phyloP scores from a whole-genome alignment of 1,139 yeast species.

The Hanseniaspora uvarum region DNA sequence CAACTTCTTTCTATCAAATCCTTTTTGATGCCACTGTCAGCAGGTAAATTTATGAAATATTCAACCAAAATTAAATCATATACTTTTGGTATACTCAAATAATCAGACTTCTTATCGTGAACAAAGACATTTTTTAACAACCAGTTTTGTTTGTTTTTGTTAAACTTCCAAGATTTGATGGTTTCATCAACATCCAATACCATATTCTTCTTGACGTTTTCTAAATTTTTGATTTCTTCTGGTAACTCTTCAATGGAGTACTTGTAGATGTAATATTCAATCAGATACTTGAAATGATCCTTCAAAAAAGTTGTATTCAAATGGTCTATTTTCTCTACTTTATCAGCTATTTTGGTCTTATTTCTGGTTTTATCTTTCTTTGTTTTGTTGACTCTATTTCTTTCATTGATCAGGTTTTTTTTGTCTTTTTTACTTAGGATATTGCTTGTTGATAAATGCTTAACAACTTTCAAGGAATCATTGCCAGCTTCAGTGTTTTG shows the following conservation, averaged over 20 bases:
- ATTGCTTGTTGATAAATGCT: conserved; percentile 40
- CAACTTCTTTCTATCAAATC: conserved; percentile 44
- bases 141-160: conserved; percentile 93
- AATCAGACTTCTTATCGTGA: conserved; percentile 35
- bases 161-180: conserved; percentile 61
- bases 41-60: conserved; percentile 63
- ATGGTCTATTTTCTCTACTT: conserved; percentile 63
- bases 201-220: conserved; percentile 24
- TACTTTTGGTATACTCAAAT: conserved; percentile 40
- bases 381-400: conserved; percentile 26
- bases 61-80: conserved; percentile 37
- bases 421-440: conserved; percentile 39
- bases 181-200: conserved; percentile 19
- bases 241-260: conserved; percentile 22
- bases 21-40: conserved; percentile 46
- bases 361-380: conserved; percentile 15
- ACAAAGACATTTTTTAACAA: conserved; percentile 54
- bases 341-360: conserved; percentile 27
- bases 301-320: conserved; percentile 39
- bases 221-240: conserved; percentile 21
- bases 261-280: conserved; percentile 51
- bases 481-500: conserved; percentile 25
- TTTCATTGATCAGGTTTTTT: conserved; percentile 38
- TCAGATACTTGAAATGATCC: conserved; percentile 69
- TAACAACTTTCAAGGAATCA: conserved; percentile 34